Evolutionary conservation across 2,329 filamentous ascomycete genomes (phyloP).

Genomic region (Davidsoniella virescens): DNA sequence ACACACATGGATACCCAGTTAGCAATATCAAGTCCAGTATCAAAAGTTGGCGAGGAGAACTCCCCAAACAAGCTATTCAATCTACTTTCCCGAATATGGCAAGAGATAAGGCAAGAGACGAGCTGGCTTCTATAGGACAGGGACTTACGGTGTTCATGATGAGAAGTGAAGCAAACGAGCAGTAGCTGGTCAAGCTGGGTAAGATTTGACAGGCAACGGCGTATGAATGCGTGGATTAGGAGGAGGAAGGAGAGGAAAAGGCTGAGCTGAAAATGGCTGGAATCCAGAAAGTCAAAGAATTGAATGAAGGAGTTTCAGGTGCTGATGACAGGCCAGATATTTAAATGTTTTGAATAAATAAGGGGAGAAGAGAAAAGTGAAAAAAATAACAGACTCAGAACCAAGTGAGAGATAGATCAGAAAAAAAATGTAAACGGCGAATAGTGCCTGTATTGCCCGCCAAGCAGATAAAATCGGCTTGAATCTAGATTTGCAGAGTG

Average conservation of each 20-base stretch:
- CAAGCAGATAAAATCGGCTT: conserved; percentile 1
- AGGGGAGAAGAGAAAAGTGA: no score
- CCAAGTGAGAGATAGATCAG: no score
- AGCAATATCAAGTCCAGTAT: conserved; percentile 8
- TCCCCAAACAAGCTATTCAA: no score
- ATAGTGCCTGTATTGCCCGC: background rate
- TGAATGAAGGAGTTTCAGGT: background rate
- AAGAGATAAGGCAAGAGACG: background rate
- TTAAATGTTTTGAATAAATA: background rate
- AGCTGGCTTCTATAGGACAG: background rate
- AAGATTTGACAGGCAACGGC: background rate
- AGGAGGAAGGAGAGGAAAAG: conserved; percentile 1
- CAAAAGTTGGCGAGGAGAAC: no score
- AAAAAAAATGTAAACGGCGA: conserved; percentile 1
- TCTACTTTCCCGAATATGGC: background rate
- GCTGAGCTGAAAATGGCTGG: background rate
- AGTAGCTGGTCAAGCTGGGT: no score
- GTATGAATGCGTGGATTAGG: conserved; percentile 6
- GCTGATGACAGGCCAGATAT: background rate
- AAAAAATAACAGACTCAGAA: no score
- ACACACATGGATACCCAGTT: conserved; percentile 3
- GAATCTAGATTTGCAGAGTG: conserved; percentile 2
- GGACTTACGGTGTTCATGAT: conserved; percentile 40
- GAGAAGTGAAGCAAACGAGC: no score
- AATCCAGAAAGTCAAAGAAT: background rate